Percentiles rank a stretch among this genome's conserved stretches.
Conservation (phyloP, 768 basidiomycete species). For the Boletellus sp. region DNA sequence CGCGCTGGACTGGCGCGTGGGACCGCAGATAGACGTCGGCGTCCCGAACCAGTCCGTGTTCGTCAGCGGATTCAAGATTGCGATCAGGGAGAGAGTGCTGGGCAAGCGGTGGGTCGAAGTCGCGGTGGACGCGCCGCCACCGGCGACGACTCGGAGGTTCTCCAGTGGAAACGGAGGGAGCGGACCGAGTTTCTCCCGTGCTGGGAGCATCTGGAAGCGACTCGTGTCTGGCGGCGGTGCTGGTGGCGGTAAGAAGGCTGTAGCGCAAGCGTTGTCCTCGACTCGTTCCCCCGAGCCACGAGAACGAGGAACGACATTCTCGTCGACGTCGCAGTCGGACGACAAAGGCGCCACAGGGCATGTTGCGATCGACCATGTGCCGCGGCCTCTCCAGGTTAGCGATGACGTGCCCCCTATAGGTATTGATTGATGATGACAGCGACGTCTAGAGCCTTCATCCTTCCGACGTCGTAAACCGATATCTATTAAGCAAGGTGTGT, state of each 20-base stretch:
- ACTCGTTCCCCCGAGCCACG: background rate
- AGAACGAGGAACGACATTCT: background rate
- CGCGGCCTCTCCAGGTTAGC: background rate
- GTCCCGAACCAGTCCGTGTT: conserved; percentile 19
- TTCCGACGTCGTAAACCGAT: conserved; percentile 13
- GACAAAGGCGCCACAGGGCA: background rate
- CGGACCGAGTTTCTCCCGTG: background rate
- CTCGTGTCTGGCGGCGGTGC: background rate
- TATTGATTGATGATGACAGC: background rate
- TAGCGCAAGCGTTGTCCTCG: background rate
- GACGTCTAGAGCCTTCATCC: conserved; percentile 7
- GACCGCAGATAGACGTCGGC: background rate
- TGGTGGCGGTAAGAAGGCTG: background rate
- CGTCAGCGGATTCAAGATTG: conserved; percentile 23
- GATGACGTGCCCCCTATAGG: background rate
- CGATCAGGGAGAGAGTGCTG: conserved; percentile 1
- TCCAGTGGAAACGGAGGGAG: background rate
- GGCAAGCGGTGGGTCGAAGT: conserved; percentile 2
- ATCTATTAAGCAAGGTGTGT: background rate
- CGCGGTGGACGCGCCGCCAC: background rate
- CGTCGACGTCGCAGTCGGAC: background rate
- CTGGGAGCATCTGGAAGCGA: conserved; percentile 1
- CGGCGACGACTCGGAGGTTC: background rate
- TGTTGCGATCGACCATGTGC: conserved; percentile 1
- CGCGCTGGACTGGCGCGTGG: conserved; percentile 6